Base-by-base conservation (phyloP, 2,329 filamentous ascomycete species). In the Phaeoacremonium minimum region DNA sequence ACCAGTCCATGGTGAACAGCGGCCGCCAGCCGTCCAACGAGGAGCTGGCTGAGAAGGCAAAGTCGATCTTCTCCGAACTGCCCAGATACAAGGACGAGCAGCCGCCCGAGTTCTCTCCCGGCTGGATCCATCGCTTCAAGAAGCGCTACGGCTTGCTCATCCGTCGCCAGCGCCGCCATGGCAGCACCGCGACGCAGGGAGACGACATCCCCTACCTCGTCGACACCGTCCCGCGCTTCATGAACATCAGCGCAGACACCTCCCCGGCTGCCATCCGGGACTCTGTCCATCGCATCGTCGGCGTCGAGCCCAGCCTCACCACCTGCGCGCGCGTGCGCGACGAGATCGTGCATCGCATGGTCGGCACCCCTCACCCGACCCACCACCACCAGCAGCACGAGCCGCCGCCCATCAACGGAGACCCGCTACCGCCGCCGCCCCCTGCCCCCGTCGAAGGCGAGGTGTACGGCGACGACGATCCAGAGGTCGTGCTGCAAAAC, bases 71-170 rank as follows among this genome's bases (percentile, higher is more conserved):
- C 53, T 60, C 60, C 30, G 69, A 75, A 47, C 61, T 80, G 18
- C 75, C 75, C 13, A 72, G 75, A 14, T 80, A 80, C 55, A 77
- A 75, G 51, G 75, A 75, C 45, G 74, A 80, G 52, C 57, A 58
- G n/a, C 61, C 75, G 2, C 76, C 76, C 32, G 76, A 80, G 53
- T 80, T 80, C 52, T 79, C 75, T 0, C 76, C 76, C 0, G 76
- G 76, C 28, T 80, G 76, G 76, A 80, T 80, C 40, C 76, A 80
- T 47, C 68, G 76, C 22, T 80, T 80, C 60, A 80, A 80, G 58
- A 80, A 79, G 53, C 68, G 76, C 9, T 80, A 80, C 41, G 75
- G 75, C 0, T 61, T 80, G 13, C 60, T 80, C 14, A 69, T 79
- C 32, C 56, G 75, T 22, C 71, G 75, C 35, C 74, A 78, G 47